Evolutionary conservation across 352 stramenopile species (phyloP), one percentile per base, ranked within the genome.

Genomic region (Globisporangium ultimum): DNA sequence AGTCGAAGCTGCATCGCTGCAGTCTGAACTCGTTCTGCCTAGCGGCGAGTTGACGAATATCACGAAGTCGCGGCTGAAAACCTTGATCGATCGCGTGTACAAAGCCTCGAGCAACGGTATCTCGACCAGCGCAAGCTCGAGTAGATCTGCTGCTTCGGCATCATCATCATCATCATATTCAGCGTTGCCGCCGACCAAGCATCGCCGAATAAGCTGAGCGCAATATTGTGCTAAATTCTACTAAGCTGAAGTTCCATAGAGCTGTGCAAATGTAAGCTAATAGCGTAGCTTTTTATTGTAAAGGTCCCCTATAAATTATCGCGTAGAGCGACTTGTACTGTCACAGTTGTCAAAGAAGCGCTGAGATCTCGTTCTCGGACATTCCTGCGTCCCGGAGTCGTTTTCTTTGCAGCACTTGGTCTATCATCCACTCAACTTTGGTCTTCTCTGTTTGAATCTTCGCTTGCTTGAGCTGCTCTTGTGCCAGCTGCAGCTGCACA

Each of bases 61-160:
- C 4, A 75, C 80, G 11, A 91, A 92, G 67, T 76, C 63, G 48
- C 71, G 84, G n/a, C 61, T 92, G 9, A 89, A 83, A 50, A 78
- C 82, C 48, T 71, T 92, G 11, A 84, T 89, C 48, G 83, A 94
- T 57, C 71, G 77, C 64, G 76, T 76, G 21, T 91, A 85, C 54
- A 86, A 85, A 51, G 61, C 68, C 10, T 78, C 74, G 9, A 22
- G 50, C 47, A 48, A 24, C 3, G 43, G 48, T 41, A 47, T 36
- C 24, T 38, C 51, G 53, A 38, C 59, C 15, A 61, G 40, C 21
- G 52, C 69, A 12, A 53, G 70, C 45, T 38, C 70, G 14, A 64
- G 58, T 38, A 54, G 50, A 8, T 49, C 53, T 55, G 36, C 56
- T 28, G 48, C 66, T 40, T 53, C 61, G 52, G 45, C 63, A 47